Percentiles rank a stretch among this genome's conserved stretches.
Evolutionary conservation across 495 filamentous ascomycete genomes (phyloP).

Genomic region (Trypethelium eluteriae): DNA sequence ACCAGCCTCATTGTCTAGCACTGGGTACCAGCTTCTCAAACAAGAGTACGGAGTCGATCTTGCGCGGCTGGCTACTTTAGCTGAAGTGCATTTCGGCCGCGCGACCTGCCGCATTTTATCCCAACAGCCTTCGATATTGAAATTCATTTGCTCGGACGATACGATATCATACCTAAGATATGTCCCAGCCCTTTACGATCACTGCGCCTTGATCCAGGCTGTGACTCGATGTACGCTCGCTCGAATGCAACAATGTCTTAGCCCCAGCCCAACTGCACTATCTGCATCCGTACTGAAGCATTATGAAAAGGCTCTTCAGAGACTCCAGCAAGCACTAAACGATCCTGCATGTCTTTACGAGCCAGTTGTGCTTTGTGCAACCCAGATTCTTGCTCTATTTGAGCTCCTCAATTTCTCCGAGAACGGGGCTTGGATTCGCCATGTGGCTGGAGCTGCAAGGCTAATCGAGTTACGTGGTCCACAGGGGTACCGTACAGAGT

Average conservation of each 20-base stretch:
- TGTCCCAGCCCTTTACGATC: neutral
- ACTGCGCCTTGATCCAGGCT: neutral
- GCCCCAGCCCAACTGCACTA: neutral
- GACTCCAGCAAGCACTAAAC: constrained; percentile 25
- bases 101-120: neutral
- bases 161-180: neutral
- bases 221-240: neutral
- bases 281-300: constrained; percentile 10
- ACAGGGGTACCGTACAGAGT: constrained; percentile 26
- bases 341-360: constrained; percentile 15
- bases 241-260: neutral
- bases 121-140: neutral
- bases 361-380: constrained; percentile 30
- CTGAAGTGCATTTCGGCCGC: constrained; percentile 3
- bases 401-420: constrained; percentile 27
- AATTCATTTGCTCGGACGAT: neutral
- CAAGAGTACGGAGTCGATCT: neutral
- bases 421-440: constrained; percentile 26
- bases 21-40: neutral
- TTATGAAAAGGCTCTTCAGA: constrained; percentile 27
- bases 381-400: constrained; percentile 25
- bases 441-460: constrained; percentile 26
- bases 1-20: neutral
- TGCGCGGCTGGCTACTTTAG: neutral
- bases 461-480: constrained; percentile 26